Evolutionary conservation across 805 yeast genomes (phyloP), one percentile per base, ranked within the genome.

Genomic region (Ogataea populi-albae): DNA sequence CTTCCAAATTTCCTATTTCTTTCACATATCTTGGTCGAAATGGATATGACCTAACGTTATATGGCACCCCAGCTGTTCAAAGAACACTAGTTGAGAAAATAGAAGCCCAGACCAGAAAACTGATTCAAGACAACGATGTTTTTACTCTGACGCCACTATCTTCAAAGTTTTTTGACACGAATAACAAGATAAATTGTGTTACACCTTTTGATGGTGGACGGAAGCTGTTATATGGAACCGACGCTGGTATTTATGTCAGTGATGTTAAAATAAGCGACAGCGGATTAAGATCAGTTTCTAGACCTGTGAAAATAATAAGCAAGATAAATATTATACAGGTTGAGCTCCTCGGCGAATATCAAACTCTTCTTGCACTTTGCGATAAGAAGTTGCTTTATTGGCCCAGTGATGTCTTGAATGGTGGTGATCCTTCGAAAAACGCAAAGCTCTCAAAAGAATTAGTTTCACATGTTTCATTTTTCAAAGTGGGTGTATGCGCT

Each of bases 141-240:
- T 88, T 84, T 59, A 80, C 93, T 1, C 65, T 82, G 45, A 78
- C 81, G 12, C 82, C 87, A 42, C 69, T 86, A 37, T 85, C 83
- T 45, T 80, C 86, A 17, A 71, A 83, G 42, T 77, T 78, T 52
- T 89, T 89, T 60, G 87, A 79, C 46, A 77, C 79, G 32, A 71
- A 70, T 15, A 79, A 89, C 54, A 76, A 83, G 42, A 85, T 91
- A 50, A 88, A 86, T 55, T 88, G 97, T 66, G 91, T 88, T 19
- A 88, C 85, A 25, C 95, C 96, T 22, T 83, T 86, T 59, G 95
- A 93, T 55, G 96, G 96, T 35, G 98, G 98, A 15, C 75, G 95
- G 46, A 86, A 89, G 55, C 64, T 89, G 46, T 59, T 93, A 23
- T 89, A 86, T 54, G 98, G 98, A 27, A 88, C 98, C 0, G 95